Evolutionary conservation across 176 grass and related monocot species (phyloP).

Genomic region (Ensete ventricosum): DNA sequence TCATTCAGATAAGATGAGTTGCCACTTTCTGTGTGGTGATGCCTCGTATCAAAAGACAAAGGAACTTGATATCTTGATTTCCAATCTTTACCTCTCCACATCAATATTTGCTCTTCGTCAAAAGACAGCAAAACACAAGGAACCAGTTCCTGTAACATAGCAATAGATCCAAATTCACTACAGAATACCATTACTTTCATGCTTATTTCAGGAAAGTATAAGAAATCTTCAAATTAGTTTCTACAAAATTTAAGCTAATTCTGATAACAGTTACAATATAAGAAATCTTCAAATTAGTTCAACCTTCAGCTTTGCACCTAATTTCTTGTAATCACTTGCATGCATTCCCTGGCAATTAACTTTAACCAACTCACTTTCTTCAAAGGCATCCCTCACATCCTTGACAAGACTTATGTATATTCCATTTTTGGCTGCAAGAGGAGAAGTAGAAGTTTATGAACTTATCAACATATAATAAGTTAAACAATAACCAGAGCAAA

Average conservation of each 20-base stretch:
- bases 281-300: background rate
- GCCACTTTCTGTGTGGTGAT: conserved; percentile 20
- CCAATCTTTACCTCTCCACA: conserved; percentile 83
- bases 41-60: conserved; percentile 34
- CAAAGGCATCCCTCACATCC: conserved; percentile 77
- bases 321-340: conserved; percentile 98
- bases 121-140: conserved; percentile 88
- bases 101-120: conserved; percentile 80
- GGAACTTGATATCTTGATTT: conserved; percentile 63
- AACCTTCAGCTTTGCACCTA: conserved; percentile 89
- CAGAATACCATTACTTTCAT: background rate
- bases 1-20: conserved; percentile 28
- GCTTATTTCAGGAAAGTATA: background rate
- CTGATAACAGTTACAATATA: background rate
- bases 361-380: conserved; percentile 69
- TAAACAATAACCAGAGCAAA: too few relatives aligned
- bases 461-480: background rate
- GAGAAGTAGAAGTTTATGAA: background rate
- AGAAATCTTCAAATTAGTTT: background rate
- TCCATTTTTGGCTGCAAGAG: conserved; percentile 75
- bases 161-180: conserved; percentile 20
- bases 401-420: conserved; percentile 90
- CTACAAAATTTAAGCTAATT: background rate
- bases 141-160: conserved; percentile 68
- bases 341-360: conserved; percentile 83